Percentiles rank a stretch among this genome's conserved stretches.
Evolutionary conservation across 73 alveolate genomes (phyloP).

Genomic region (Chromera velia): DNA sequence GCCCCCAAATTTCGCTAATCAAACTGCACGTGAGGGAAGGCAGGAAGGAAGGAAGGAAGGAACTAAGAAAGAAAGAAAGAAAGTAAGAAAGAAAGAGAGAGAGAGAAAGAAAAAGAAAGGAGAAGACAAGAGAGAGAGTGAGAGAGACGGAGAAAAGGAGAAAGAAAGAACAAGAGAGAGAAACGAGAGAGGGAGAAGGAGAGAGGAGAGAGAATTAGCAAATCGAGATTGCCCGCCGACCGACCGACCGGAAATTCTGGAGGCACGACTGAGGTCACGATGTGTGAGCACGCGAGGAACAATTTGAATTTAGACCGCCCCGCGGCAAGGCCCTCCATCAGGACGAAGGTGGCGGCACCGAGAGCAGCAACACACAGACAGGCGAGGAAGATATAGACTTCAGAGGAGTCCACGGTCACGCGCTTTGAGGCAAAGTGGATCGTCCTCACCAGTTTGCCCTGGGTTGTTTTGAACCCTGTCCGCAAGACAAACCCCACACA

Average conservation of each 20-base stretch:
- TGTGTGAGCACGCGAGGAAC: constrained; percentile 56
- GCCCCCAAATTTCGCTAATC: too few species aligned
- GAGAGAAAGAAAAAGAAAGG: too few species aligned
- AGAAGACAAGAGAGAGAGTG: too few species aligned
- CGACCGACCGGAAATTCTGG: constrained; percentile 87
- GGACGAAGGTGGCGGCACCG: constrained; percentile 69
- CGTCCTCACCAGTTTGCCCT: constrained; percentile 78
- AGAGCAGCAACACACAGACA: constrained; percentile 65
- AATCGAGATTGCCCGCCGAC: background rate
- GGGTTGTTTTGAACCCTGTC: constrained; percentile 39
- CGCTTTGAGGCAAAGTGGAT: constrained; percentile 80
- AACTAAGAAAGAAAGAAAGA: too few species aligned
- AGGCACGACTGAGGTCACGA: constrained; percentile 82
- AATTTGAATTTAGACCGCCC: constrained; percentile 64
- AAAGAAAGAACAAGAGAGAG: too few species aligned
- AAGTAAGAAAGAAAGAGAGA: too few species aligned
- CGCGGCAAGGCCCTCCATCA: constrained; percentile 68
- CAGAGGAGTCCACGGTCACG: constrained; percentile 77
- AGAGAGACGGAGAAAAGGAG: too few species aligned
- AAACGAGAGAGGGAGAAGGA: too few species aligned
- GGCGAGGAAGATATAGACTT: constrained; percentile 61
- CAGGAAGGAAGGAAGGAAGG: too few species aligned
- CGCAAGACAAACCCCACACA: constrained; percentile 13
- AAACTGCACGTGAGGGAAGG: too few species aligned
- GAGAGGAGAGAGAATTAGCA: too few species aligned